A percentile compares a stretch with the other conserved stretches of the same genome.
phyloP scores from a whole-genome alignment of 352 stramenopile genomes.

The Elongisporangium prolatum region DNA sequence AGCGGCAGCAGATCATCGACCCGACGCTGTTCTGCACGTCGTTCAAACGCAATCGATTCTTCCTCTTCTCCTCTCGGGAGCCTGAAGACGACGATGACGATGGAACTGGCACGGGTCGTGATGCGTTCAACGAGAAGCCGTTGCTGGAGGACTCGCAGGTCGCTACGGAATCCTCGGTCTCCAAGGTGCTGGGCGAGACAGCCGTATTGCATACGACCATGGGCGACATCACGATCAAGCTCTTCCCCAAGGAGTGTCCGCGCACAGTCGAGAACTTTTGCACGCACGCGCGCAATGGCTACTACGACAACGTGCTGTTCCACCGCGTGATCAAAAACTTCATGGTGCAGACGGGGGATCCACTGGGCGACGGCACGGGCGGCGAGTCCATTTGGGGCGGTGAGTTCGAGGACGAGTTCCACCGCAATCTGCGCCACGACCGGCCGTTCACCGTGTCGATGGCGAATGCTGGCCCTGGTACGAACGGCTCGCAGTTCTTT shows the following conservation, averaged over 20 bases:
- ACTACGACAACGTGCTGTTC: conserved; percentile 99
- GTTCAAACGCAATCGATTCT: conserved; percentile 94
- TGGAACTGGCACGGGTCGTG: conserved; percentile 48
- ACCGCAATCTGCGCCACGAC: conserved; percentile 93
- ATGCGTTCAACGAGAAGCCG: conserved; percentile 99
- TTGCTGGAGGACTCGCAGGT: conserved; percentile 92
- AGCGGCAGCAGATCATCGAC: conserved; percentile 45
- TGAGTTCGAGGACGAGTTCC: conserved; percentile 99
- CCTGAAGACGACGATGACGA: conserved; percentile 74
- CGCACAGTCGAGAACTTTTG: conserved; percentile 98
- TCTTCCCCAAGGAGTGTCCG: conserved; percentile 94
- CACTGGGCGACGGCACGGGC: conserved; percentile 95
- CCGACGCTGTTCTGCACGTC: conserved; percentile 87
- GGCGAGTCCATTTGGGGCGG: conserved; percentile 99
- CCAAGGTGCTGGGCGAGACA: conserved; percentile 64
- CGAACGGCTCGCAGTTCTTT: conserved; percentile 95
- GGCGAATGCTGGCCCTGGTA: conserved; percentile 91
- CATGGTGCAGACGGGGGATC: conserved; percentile 97
- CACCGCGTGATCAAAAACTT: conserved; percentile 99
- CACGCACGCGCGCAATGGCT: conserved; percentile 93
- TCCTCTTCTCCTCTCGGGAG: conserved; percentile 95
- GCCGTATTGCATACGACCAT: conserved; percentile 97
- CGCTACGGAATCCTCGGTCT: conserved; percentile 59
- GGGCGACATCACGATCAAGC: conserved; percentile 97
- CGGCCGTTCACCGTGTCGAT: conserved; percentile 98